Base-by-base conservation (phyloP, 441 rosid species). In the Isatis lusitanica region DNA sequence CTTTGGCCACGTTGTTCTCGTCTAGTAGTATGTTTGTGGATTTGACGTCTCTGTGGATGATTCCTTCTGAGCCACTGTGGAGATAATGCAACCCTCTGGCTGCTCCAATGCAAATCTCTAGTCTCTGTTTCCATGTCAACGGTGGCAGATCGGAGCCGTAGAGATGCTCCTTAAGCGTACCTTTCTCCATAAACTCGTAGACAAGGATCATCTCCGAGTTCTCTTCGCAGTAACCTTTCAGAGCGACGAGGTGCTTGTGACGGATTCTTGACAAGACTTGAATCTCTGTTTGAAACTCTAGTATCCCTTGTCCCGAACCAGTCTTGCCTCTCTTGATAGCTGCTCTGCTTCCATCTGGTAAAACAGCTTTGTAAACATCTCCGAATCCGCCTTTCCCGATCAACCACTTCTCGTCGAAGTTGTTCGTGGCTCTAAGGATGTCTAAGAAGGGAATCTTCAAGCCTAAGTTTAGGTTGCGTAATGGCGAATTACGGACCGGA, bases 31-130 rank as follows among this genome's bases (percentile, higher is more conserved):
- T 81, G 75, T 83, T 83, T 33, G 83, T 73, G 0, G 84, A 76
- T 72, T 83, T 83, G 8, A 83, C 77, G 7, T 83, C 86, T 43
- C 84, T 76, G 18, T 83, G 86, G 16, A 78, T 76, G 56, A 83
- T 76, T 16, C 62, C 77, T 11, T 71, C 72, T 59, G 77, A 11
- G 24, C 80, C 77, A 50, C 73, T 61, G 69, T 77, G 80, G 1
- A 77, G 74, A 61, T 77, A 77, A 59, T 72, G 69, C 9, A 77
- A 67, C 0, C 80, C 80, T 72, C 39, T 72, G 0, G 80, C 80
- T 58, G 77, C 76, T 65, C 80, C 80, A 33, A 77, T 77, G 39
- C 80, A 77, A 0, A 77, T 77, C 28, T 77, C 77, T 13, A 77
- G 64, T 61, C 80, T 58, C 21, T 77, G 65, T 67, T 71, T 77